These are phyloP conservation scores for Ceratocystis diversiconidia DNA, from an alignment of 2,329 filamentous ascomycete species.

Conservation along the genomic window DNA sequence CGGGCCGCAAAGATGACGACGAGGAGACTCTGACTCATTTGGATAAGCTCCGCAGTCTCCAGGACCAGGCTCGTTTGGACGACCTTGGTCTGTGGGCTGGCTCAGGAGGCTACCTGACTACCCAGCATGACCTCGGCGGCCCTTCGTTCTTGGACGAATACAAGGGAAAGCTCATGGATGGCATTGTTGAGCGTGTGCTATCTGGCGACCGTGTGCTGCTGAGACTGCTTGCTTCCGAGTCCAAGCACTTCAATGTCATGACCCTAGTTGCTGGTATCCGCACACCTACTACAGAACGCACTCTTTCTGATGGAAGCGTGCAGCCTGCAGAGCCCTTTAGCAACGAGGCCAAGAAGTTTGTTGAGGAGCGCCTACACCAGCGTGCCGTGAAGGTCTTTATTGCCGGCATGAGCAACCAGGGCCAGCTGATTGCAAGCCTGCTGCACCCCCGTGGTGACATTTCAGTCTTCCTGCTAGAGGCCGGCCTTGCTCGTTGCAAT, in stretches of 20 bases:
- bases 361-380: constrained; percentile 75
- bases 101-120: constrained; percentile 52
- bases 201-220: constrained; percentile 82
- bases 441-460: constrained; percentile 87
- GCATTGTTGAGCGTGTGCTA: constrained; percentile 78
- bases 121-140: constrained; percentile 61
- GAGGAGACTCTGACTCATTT: constrained; percentile 59
- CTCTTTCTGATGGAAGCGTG: constrained; percentile 61
- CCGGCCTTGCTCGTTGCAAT: constrained; percentile 80
- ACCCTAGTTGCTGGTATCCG: constrained; percentile 80
- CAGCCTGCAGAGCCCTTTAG: constrained; percentile 81
- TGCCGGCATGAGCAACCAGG: constrained; percentile 76
- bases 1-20: constrained; percentile 76
- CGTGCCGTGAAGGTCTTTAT: constrained; percentile 71
- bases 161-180: constrained; percentile 75
- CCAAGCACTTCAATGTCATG: constrained; percentile 79
- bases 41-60: constrained; percentile 62
- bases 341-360: constrained; percentile 75
- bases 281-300: constrained; percentile 76
- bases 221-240: constrained; percentile 64
- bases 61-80: constrained; percentile 63
- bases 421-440: constrained; percentile 76
- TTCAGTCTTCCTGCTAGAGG: constrained; percentile 75
- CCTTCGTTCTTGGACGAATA: constrained; percentile 66
- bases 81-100: constrained; percentile 70